Evolutionary conservation across 129 eudicot species (phyloP).

Genomic region (Apium graveolens): DNA sequence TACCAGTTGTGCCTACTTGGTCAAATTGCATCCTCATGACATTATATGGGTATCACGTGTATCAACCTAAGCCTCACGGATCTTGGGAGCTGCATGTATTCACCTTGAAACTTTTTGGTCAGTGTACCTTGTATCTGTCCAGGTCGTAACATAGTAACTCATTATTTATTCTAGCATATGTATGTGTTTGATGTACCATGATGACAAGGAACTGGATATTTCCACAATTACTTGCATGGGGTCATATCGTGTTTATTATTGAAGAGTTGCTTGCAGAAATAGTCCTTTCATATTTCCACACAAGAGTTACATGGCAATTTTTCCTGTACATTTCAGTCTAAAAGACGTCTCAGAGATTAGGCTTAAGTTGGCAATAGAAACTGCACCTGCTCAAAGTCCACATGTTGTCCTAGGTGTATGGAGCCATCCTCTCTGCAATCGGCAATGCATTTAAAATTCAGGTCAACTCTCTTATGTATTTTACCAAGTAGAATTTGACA

Average conservation of each 20-base stretch:
- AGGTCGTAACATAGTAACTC: neutral
- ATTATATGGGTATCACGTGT: neutral
- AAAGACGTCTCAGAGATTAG: conserved; percentile 92
- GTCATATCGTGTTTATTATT: neutral
- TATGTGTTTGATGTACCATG: neutral
- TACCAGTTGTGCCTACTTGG: neutral
- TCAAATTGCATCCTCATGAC: neutral
- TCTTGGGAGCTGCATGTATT: neutral
- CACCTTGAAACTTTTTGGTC: neutral
- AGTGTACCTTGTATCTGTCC: neutral
- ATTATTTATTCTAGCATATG: neutral
- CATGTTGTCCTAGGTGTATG: conserved; percentile 93
- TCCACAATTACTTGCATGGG: neutral
- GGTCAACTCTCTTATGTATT: too few species aligned
- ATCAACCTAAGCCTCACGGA: neutral
- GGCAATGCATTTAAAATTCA: conserved; percentile 98
- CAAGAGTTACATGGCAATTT: neutral
- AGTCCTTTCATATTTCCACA: neutral
- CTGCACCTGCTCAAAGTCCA: conserved; percentile 98
- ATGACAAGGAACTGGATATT: neutral
- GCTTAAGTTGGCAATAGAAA: conserved; percentile 82
- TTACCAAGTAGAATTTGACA: neutral
- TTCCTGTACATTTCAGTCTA: conserved; percentile 44
- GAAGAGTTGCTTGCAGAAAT: neutral
- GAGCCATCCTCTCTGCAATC: conserved; percentile 87